These are phyloP conservation scores for Guadua angustifolia DNA, from an alignment of 176 grass and related monocot species.

Conservation along the genomic window DNA sequence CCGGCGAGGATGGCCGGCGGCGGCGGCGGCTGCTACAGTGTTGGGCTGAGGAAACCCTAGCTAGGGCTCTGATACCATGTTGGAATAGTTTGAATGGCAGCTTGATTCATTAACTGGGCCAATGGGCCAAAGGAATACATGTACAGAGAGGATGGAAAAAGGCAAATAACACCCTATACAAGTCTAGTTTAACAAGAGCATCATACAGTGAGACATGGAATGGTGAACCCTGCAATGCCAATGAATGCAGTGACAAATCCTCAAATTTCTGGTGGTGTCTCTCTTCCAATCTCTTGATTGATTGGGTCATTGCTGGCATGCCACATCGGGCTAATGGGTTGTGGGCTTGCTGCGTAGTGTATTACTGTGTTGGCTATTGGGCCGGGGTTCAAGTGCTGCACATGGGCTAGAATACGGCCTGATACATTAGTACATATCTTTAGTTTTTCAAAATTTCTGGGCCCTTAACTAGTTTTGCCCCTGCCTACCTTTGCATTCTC, in stretches of 20 bases:
- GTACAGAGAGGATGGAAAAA: too few relatives aligned
- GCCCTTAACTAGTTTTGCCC: background rate
- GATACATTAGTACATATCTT: background rate
- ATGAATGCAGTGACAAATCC: background rate
- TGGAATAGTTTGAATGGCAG: too few relatives aligned
- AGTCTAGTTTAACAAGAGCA: too few relatives aligned
- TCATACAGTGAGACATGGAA: background rate
- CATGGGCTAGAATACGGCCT: background rate
- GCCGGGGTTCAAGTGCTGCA: background rate
- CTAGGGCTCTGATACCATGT: too few relatives aligned
- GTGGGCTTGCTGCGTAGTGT: background rate
- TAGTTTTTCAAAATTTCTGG: background rate
- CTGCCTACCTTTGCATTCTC: background rate
- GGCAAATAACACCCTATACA: too few relatives aligned
- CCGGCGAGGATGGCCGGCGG: too few relatives aligned
- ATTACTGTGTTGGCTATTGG: background rate
- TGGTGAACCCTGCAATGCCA: too few relatives aligned
- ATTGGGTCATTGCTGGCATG: background rate
- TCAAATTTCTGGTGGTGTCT: background rate
- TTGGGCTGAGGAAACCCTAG: too few relatives aligned
- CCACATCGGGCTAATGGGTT: background rate
- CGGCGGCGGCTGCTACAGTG: too few relatives aligned
- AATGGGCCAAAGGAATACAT: too few relatives aligned
- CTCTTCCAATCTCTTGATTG: background rate
- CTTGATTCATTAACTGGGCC: too few relatives aligned